Base-by-base conservation (phyloP, 2,329 filamentous ascomycete genomes). In the Neonectria sp. region DNA sequence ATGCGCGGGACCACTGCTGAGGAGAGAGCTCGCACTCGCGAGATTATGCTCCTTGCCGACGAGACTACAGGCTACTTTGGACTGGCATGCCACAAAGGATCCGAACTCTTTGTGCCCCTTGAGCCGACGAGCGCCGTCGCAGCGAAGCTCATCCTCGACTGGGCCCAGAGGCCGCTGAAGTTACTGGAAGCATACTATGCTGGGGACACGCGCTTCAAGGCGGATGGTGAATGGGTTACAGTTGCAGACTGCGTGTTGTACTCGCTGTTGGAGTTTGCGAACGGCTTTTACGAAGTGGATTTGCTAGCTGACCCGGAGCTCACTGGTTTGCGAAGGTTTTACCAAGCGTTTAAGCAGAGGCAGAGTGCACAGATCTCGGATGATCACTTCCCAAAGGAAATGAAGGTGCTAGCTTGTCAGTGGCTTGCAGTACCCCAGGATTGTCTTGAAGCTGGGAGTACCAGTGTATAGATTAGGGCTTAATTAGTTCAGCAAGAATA, bases 211-310 rank as follows among this genome's bases (percentile, higher is more conserved):
- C 63, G 60, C 8, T 48, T 61, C 5, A 27, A 55, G 0, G 15
- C 60, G 1, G 0, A 25, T 3, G 31, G 45, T 7, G 33, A 24
- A 6, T 17, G 43, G 1, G 37, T 15, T 4, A 65, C 37, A 3
- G 48, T 73, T 2, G 71, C 71, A 2, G 71, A 73, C 17, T 73
- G 71, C 2, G 61, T 73, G 0, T 13, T 73, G 12, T 73, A 70
- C 25, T 70, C 71, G 0, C 55, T 63, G 5, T 11, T 73, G 0
- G 61, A 73, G 4, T 73, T 73, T 40, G 56, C 71, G 8, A 68
- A 71, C 25, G 71, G 64, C 4, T 27, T 73, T 1, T 73, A 73
- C 29, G 2, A 9, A 0, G 1, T 68, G 6, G 46, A 72, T 3
- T 33, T 73, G 3, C 1, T 68, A 3, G 27, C 60, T 6, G 35